These are phyloP conservation scores for Sherardia arvensis DNA, from an alignment of 257 asterid genomes.

Conservation along the genomic window DNA sequence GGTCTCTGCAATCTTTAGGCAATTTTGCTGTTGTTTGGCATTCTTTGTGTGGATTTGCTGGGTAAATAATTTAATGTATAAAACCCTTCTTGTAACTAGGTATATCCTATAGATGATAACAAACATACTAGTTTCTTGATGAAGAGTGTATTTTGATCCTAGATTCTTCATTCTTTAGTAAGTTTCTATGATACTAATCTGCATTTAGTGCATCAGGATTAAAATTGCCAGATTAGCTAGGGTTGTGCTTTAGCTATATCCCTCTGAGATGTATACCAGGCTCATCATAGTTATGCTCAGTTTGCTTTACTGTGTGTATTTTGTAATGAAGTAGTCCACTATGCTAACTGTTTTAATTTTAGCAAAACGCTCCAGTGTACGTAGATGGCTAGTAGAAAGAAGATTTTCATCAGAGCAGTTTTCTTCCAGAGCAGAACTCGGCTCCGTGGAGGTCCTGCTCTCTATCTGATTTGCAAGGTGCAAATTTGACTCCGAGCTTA, in stretches of 20 bases:
- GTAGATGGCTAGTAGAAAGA: constrained; percentile 97
- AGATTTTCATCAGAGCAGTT: constrained; percentile 59
- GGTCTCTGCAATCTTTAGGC: not conserved
- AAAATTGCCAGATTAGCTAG: not conserved
- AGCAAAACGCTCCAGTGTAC: constrained; percentile 59
- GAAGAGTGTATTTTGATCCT: too few relatives aligned
- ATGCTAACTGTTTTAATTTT: constrained; percentile 36
- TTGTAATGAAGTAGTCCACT: constrained; percentile 9
- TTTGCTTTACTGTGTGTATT: not conserved
- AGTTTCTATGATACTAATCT: not conserved
- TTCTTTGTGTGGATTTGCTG: not conserved
- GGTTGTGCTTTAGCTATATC: not conserved
- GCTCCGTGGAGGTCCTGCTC: constrained; percentile 66
- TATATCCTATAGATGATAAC: not conserved
- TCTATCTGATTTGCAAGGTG: constrained; percentile 68
- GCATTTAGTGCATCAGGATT: not conserved
- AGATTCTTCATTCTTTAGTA: not conserved
- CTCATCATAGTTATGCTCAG: not conserved
- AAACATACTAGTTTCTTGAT: not conserved
- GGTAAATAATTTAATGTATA: not conserved
- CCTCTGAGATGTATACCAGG: not conserved
- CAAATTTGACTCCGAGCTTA: constrained; percentile 33
- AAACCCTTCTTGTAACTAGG: not conserved
- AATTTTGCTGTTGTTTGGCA: not conserved
- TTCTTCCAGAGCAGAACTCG: constrained; percentile 40